Percentiles rank a stretch among this genome's conserved stretches.
Evolutionary conservation across 345 rosid species (phyloP).

Genomic region (Brassica incana): DNA sequence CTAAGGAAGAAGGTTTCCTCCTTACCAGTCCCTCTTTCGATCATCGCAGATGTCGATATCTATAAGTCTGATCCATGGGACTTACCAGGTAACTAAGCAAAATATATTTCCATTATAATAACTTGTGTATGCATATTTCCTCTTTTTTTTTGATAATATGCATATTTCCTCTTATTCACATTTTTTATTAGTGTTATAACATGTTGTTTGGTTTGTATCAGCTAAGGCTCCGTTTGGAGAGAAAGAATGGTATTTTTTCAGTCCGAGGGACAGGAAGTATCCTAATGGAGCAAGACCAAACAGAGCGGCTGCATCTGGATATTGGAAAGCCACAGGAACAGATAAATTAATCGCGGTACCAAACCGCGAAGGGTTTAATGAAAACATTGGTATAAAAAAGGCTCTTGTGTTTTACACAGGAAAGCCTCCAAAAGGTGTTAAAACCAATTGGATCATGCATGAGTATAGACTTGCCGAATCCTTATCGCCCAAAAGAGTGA

Average conservation of each 20-base stretch:
- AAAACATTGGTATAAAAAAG: constrained; percentile 88
- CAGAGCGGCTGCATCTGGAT: constrained; percentile 95
- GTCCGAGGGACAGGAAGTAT: constrained; percentile 94
- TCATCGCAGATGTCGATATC: constrained; percentile 92
- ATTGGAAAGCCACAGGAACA: constrained; percentile 98
- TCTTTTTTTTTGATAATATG: not conserved
- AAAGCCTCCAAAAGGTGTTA: constrained; percentile 90
- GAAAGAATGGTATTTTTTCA: constrained; percentile 99
- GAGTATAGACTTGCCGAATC: constrained; percentile 78
- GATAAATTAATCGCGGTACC: constrained; percentile 69
- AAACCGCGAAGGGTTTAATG: constrained; percentile 41
- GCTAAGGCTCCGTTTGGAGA: constrained; percentile 80
- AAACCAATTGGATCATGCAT: constrained; percentile 99
- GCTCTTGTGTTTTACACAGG: constrained; percentile 95
- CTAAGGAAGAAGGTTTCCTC: constrained; percentile 66
- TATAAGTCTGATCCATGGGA: constrained; percentile 98
- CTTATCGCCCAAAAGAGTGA: constrained; percentile 25
- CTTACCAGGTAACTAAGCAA: constrained; percentile 57
- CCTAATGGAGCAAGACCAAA: constrained; percentile 97
- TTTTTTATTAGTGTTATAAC: not conserved
- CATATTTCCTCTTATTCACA: not conserved
- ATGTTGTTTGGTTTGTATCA: constrained; percentile 33
- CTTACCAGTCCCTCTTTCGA: constrained; percentile 64
- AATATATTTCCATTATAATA: no score
- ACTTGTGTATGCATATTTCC: not conserved